Evolutionary conservation across 108 stramenopile genomes (phyloP).

Genomic region (Cyclotella choctawhatcheeana): DNA sequence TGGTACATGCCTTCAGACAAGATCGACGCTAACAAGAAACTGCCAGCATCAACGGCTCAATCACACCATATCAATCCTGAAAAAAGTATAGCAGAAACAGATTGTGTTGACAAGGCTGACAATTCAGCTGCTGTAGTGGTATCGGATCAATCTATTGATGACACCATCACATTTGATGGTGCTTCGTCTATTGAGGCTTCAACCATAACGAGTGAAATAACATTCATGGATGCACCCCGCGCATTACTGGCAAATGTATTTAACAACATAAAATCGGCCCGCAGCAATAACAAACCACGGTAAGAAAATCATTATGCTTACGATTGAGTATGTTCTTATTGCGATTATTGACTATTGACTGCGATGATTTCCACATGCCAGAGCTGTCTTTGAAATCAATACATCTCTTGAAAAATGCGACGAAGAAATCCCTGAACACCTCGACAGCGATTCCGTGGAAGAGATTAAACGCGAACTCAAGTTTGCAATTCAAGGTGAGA

Average conservation of each 20-base stretch:
- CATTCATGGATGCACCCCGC: constrained; percentile 8
- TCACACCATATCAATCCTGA: background rate
- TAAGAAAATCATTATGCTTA: background rate
- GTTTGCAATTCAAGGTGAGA: constrained; percentile 12
- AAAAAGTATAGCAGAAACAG: background rate
- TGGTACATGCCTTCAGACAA: too few relatives aligned
- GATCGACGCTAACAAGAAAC: too few relatives aligned
- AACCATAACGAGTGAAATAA: background rate
- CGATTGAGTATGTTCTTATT: too few relatives aligned
- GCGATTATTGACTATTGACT: too few relatives aligned
- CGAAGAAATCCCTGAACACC: background rate
- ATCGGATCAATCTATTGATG: background rate
- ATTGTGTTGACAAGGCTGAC: background rate
- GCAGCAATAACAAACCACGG: background rate
- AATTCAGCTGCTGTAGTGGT: background rate
- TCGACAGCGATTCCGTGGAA: constrained; percentile 1
- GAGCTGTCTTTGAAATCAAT: constrained; percentile 15
- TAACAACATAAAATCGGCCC: constrained; percentile 1
- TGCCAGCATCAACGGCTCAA: too few relatives aligned
- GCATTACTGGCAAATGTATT: background rate
- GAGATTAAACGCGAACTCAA: constrained; percentile 4
- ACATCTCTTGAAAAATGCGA: background rate
- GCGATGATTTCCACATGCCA: too few relatives aligned
- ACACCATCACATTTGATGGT: constrained; percentile 6
- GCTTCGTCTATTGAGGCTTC: constrained; percentile 11